A percentile compares a stretch with the other conserved stretches of the same genome.
phyloP scores from a whole-genome alignment of 352 stramenopile genomes.

The Globisporangium recalcitrans region DNA sequence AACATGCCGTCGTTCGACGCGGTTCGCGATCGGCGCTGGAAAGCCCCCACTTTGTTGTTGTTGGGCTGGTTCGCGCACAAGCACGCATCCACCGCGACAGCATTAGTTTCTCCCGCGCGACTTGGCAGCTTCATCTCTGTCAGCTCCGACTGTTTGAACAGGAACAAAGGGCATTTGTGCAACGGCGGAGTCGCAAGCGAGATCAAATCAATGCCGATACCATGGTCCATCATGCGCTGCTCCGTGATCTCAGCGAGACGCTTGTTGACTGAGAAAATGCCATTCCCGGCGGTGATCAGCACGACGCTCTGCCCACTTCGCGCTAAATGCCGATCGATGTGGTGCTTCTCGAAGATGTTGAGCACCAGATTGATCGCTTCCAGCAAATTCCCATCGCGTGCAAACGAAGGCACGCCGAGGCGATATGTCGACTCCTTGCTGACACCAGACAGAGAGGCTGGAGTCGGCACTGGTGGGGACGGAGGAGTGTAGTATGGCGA shows the following conservation, averaged over 20 bases:
- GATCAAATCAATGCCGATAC: slow-evolving; percentile 98
- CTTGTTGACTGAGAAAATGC: slow-evolving; percentile 96
- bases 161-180: slow-evolving; percentile 97
- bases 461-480: background rate
- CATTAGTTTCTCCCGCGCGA: slow-evolving; percentile 30
- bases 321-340: slow-evolving; percentile 95
- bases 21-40: slow-evolving; percentile 37
- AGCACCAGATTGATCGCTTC: slow-evolving; percentile 98
- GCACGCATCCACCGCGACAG: slow-evolving; percentile 31
- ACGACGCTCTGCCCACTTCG: slow-evolving; percentile 95
- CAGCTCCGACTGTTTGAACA: slow-evolving; percentile 88
- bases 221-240: slow-evolving; percentile 99
- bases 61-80: slow-evolving; percentile 28
- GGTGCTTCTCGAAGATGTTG: slow-evolving; percentile 98
- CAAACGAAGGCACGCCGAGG: slow-evolving; percentile 53
- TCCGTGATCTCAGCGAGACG: slow-evolving; percentile 95
- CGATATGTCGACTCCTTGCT: slow-evolving; percentile 16
- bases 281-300: slow-evolving; percentile 92
- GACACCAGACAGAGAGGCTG: slow-evolving; percentile 9
- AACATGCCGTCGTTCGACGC: slow-evolving; percentile 37
- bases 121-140: slow-evolving; percentile 53
- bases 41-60: slow-evolving; percentile 21
- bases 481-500: slow-evolving; percentile 30
- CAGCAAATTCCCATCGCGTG: slow-evolving; percentile 92
- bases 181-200: slow-evolving; percentile 92